A percentile compares a stretch with the other conserved stretches of the same genome.
phyloP scores from a whole-genome alignment of 176 grass and related monocot species.

The Urochloa ruziziensis region DNA sequence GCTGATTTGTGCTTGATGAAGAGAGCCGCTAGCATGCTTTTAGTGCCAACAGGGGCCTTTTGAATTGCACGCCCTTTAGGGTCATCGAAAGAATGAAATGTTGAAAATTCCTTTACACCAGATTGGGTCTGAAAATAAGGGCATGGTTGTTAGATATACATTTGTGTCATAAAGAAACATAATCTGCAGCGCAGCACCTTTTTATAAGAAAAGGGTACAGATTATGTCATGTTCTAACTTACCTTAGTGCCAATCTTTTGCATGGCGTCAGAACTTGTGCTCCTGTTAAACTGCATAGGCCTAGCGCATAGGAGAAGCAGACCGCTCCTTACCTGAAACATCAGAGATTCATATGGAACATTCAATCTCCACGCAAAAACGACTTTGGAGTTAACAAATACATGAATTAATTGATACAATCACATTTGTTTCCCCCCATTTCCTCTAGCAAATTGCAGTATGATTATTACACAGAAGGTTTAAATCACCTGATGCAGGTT shows the following conservation, averaged over 20 bases:
- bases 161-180: not conserved
- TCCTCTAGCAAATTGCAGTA: not conserved
- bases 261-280: slow-evolving; percentile 18
- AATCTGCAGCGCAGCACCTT: not conserved
- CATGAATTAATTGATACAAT: not conserved
- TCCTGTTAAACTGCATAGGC: slow-evolving; percentile 31
- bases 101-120: slow-evolving; percentile 40
- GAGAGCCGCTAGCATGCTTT: slow-evolving; percentile 67
- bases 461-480: slow-evolving; percentile 44
- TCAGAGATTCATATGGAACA: not conserved
- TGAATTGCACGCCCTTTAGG: slow-evolving; percentile 63
- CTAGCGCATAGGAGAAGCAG: slow-evolving; percentile 33
- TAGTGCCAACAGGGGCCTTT: slow-evolving; percentile 55
- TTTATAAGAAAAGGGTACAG: not conserved
- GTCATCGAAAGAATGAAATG: slow-evolving; percentile 56
- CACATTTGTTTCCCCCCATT: not conserved
- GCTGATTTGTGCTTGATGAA: slow-evolving; percentile 74
- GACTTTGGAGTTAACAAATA: not conserved
- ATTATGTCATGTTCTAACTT: not conserved
- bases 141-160: not conserved
- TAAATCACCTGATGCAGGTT: slow-evolving; percentile 50
- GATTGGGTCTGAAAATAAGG: slow-evolving; percentile 51
- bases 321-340: slow-evolving; percentile 58
- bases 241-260: slow-evolving; percentile 43
- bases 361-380: not conserved